Evolutionary conservation across 371 early-diverging fungal species (phyloP), one percentile per base, ranked within the genome.

Genomic region (Neoconidiobolus thromboides): DNA sequence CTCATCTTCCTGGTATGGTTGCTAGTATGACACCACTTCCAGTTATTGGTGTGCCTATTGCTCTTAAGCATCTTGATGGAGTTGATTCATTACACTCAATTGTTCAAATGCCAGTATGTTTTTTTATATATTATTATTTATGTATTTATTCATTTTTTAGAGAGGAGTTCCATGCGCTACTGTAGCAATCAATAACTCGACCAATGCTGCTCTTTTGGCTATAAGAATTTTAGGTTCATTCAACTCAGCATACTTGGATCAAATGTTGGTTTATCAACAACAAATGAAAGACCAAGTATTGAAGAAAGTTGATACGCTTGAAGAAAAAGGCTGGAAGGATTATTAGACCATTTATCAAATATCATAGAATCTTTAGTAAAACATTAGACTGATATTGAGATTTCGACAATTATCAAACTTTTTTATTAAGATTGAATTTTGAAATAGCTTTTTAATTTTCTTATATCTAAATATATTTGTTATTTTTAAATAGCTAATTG

Each of bases 1-100:
- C 97, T 36, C 96, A 95, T 72, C 73, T 96, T 51, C 96, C 97
- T 1, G 97, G 97, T 47, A 96, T 96, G 97, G 93, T 93, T 1
- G 96, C 97, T 39, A 91, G 93, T 39, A 75, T 93, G 70, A 94
- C 97, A 0, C 85, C 93, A 10, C 71, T 96, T 9, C 97, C 95
- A 2, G 97, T 96, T 43, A 87, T 96, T 64, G 97, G 97, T 50
- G 95, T 96, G 5, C 97, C 97, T 37, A 88, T 96, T 46, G 87
- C 89, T 53, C 84, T 92, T 54, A 89, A 83, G 64, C 78, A 78
- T 37, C 73, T 96, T 40, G 96, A 95, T 62, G 97, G 97, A 43
- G 87, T 92, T 14, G 97, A 96, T 65, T 93, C 94, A 37, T 73
- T 96, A 47, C 81, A 92, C 64, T 91, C 91, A 55, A 96, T 95